These are phyloP conservation scores for Cadophora malorum DNA, from an alignment of 2,329 filamentous ascomycete genomes.

Conservation along the genomic window DNA sequence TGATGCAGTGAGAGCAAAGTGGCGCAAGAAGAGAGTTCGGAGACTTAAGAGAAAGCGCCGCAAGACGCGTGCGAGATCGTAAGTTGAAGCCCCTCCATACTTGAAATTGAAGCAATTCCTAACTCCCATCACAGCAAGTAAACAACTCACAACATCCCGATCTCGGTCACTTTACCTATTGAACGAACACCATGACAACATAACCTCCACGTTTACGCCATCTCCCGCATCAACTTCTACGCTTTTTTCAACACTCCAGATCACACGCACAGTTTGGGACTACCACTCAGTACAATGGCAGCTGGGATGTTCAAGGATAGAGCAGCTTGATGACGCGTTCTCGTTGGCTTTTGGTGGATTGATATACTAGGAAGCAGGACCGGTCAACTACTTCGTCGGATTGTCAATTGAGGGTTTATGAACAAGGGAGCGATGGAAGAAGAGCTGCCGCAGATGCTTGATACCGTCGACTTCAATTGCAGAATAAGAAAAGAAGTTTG, in stretches of 20 bases:
- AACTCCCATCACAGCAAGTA: conserved; percentile 49
- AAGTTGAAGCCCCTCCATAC: conserved; percentile 53
- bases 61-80: conserved; percentile 99
- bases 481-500: conserved; percentile 43
- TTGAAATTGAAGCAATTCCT: conserved; percentile 25
- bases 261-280: conserved; percentile 40
- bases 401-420: conserved; percentile 45
- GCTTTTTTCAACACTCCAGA: conserved; percentile 46
- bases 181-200: conserved; percentile 47
- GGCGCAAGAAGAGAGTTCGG: conserved; percentile 99
- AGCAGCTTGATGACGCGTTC: conserved; percentile 45
- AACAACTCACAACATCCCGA: conserved; percentile 51
- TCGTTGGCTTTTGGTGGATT: conserved; percentile 46
- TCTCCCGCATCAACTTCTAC: conserved; percentile 47
- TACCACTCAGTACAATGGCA: conserved; percentile 42
- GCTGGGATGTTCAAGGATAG: conserved; percentile 45
- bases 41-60: conserved; percentile 99
- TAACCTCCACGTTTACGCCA: conserved; percentile 43
- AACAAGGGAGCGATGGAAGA: conserved; percentile 41
- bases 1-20: conserved; percentile 82
- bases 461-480: conserved; percentile 43
- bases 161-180: conserved; percentile 48
- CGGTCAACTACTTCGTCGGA: conserved; percentile 45
- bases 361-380: conserved; percentile 43
- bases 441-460: conserved; percentile 46